A percentile compares a stretch with the other conserved stretches of the same genome.
Conservation (phyloP, 169 alveolate species). For the Plasmodium blacklocki region DNA sequence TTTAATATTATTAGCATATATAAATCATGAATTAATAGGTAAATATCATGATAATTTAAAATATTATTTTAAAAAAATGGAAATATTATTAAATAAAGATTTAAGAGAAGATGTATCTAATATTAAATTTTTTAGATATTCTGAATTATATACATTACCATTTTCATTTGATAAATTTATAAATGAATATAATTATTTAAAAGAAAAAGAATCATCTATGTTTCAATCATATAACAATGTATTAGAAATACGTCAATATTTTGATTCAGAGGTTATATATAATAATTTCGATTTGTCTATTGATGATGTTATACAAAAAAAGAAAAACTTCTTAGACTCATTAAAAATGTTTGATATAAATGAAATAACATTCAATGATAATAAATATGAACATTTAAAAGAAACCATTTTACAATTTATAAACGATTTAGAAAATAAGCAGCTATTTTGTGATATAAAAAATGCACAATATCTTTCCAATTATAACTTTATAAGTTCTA, state of each 20-base stretch:
- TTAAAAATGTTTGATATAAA: slow-evolving; percentile 37
- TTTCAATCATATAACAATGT: slow-evolving; percentile 40
- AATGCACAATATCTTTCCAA: slow-evolving; percentile 9
- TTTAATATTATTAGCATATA: slow-evolving; percentile 47
- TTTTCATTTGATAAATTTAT: slow-evolving; percentile 54
- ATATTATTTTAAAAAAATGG: slow-evolving; percentile 35
- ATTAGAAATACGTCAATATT: slow-evolving; percentile 21
- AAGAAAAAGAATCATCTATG: slow-evolving; percentile 22
- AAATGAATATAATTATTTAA: slow-evolving; percentile 32
- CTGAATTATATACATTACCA: slow-evolving; percentile 4
- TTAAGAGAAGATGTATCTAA: slow-evolving; percentile 8
- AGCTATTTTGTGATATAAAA: slow-evolving; percentile 8
- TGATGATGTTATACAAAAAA: slow-evolving; percentile 39
- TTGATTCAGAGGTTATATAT: slow-evolving; percentile 50
- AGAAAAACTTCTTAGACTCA: slow-evolving; percentile 48
- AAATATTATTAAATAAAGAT: slow-evolving; percentile 42
- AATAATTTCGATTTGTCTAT: slow-evolving; percentile 48
- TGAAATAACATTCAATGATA: slow-evolving; percentile 25
- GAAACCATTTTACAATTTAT: slow-evolving; percentile 24
- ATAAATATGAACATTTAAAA: slow-evolving; percentile 35
- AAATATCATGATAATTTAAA: slow-evolving; percentile 10
- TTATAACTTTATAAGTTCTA: slow-evolving; percentile 45
- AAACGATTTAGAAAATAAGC: slow-evolving; percentile 42
- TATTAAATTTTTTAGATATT: slow-evolving; percentile 8
- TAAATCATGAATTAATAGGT: slow-evolving; percentile 48